Evolutionary conservation across 1,139 yeast species (phyloP), one percentile per base, ranked within the genome.

Genomic region (Pichia sp.): DNA sequence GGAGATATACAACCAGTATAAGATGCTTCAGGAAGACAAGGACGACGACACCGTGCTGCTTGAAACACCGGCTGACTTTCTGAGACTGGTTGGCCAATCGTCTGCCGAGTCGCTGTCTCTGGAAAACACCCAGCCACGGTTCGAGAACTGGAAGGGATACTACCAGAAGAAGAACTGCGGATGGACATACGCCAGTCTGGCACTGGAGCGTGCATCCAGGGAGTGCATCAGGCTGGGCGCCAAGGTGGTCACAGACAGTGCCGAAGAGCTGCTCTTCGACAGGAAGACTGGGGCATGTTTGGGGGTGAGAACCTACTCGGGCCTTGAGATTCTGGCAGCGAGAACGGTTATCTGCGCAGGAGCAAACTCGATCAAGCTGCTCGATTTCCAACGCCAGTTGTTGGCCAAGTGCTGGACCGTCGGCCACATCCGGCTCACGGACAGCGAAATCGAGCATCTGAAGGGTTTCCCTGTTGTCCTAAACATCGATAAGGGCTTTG

Each of bases 381-480:
- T 74, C 29, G 72, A 75, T 45, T 70, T 73, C 49, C 51, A 67
- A 27, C 62, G 63, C n/a, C 76, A 73, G 52, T 52, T 72, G 6
- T 61, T 69, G 10, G 72, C 77, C 4, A 64, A 72, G 38, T 75
- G 78, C 7, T 67, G 74, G 60, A 73, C 76, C 51, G 68, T 76
- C n/a, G 77, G 77, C 0, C 80, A 76, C 58, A 68, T 75, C 24
- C 63, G 71, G 53, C 58, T 76, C 29, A 63, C 69, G 0, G 64
- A 65, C 9, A 69, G 67, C 41, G 79, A 76, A 54, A 75, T 70
- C 30, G 55, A 55, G 7, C 61, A 58, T 20, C 66, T 70, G 30
- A 69, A 66, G 56, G 63, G 64, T 30, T 68, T 73, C 48, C 81
- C 81, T 1, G 76, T 77, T 4, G 67, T 76, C 34, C 68, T 76